A percentile compares a stretch with the other conserved stretches of the same genome.
Conservation (phyloP, 2,329 filamentous ascomycete species). For the Grosmannia clavigera region DNA sequence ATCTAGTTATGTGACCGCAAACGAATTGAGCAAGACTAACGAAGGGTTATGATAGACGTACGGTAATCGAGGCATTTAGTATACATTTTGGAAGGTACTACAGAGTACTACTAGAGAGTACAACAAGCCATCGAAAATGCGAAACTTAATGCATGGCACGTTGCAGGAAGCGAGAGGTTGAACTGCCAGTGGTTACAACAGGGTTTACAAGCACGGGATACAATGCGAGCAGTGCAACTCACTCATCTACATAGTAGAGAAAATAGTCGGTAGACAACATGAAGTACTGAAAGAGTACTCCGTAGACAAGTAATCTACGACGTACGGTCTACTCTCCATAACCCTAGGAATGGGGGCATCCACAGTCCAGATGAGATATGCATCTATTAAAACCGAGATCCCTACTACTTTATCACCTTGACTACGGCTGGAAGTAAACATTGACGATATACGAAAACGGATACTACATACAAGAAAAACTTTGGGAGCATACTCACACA, state of each 20-base stretch:
- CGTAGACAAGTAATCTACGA: background rate
- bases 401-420: background rate
- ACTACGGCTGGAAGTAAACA: background rate
- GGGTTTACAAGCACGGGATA: background rate
- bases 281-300: background rate
- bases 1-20: too few species aligned
- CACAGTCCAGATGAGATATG: background rate
- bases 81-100: too few species aligned
- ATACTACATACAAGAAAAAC: background rate
- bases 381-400: background rate
- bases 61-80: background rate
- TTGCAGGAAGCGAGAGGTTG: background rate
- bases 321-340: background rate
- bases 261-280: background rate
- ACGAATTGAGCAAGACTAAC: too few species aligned
- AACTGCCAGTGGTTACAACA: background rate
- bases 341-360: background rate
- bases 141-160: background rate
- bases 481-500: background rate
- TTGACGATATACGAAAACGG: background rate
- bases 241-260: background rate
- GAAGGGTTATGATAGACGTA: background rate
- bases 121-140: background rate
- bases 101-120: background rate
- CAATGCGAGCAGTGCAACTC: background rate